These are phyloP conservation scores for Podospora australis DNA, from an alignment of 495 filamentous ascomycete species.

Conservation along the genomic window DNA sequence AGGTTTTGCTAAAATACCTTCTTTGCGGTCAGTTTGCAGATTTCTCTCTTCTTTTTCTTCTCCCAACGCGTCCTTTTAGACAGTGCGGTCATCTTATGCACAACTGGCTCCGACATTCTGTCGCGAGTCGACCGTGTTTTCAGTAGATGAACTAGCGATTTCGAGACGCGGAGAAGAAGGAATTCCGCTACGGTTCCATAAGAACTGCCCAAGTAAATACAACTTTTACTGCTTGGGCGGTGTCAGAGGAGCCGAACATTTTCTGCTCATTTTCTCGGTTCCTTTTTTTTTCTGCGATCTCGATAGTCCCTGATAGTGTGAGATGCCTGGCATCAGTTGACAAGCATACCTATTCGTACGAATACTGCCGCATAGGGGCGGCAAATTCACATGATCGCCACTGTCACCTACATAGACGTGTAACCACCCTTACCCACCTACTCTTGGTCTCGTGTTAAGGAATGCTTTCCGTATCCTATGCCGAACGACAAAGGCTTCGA, in stretches of 20 bases:
- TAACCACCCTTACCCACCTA: too few relatives aligned
- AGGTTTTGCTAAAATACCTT: conserved; percentile 5
- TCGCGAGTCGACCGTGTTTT: conserved; percentile 47
- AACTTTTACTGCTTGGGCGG: conserved; percentile 64
- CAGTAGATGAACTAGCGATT: conserved; percentile 75
- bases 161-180: conserved; percentile 71
- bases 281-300: not conserved
- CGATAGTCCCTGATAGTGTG: not conserved
- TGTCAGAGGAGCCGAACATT: conserved; percentile 84
- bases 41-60: conserved; percentile 36
- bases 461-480: too few relatives aligned
- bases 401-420: too few relatives aligned
- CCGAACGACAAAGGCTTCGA: too few relatives aligned
- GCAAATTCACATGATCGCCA: too few relatives aligned
- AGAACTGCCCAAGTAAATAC: conserved; percentile 78
- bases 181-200: conserved; percentile 62
- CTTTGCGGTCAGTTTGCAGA: not conserved
- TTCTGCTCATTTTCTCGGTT: not conserved
- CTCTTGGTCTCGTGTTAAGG: too few relatives aligned
- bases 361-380: too few relatives aligned
- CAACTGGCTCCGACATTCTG: conserved; percentile 62
- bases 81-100: conserved; percentile 74
- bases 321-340: not conserved
- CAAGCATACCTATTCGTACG: too few relatives aligned
- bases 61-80: conserved; percentile 74